phyloP scores from a whole-genome alignment of 495 filamentous ascomycete genomes.

The Hyaloscypha hepaticicola region DNA sequence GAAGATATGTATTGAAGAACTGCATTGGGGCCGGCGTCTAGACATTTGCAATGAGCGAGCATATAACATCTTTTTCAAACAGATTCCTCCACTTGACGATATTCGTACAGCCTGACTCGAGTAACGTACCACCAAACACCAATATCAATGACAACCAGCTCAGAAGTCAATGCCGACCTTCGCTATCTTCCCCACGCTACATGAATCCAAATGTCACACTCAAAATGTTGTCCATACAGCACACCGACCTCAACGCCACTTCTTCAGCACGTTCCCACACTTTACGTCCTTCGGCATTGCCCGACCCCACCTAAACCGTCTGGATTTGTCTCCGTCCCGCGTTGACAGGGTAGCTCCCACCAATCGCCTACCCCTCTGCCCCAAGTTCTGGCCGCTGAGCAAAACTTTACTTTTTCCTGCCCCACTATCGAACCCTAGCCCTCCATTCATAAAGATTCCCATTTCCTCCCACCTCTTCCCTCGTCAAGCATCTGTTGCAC shows the following conservation, averaged over 20 bases:
- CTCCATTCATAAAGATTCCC: not conserved
- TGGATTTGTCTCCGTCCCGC: not conserved
- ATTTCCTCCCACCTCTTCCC: conserved; percentile 1
- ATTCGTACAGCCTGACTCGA: not conserved
- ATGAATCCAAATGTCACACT: not conserved
- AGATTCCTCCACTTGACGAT: not conserved
- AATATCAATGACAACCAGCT: conserved; percentile 9
- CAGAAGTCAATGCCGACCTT: not conserved
- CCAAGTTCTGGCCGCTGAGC: not conserved
- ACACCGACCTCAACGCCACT: conserved; percentile 1
- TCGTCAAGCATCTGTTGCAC: not conserved
- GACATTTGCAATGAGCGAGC: not conserved
- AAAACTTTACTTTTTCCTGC: conserved; percentile 17
- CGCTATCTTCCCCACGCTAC: conserved; percentile 4
- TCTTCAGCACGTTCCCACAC: conserved; percentile 6
- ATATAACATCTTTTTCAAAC: not conserved
- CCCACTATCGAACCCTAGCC: conserved; percentile 8
- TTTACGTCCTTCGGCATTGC: conserved; percentile 8
- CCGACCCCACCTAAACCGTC: not conserved
- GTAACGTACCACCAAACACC: conserved; percentile 1
- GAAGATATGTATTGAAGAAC: not conserved
- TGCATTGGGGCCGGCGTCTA: conserved; percentile 10
- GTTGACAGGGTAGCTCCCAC: not conserved
- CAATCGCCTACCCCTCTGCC: not conserved
- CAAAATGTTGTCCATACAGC: not conserved